These are phyloP conservation scores for Aspergillus brunneoviolaceus DNA, from an alignment of 2,329 filamentous ascomycete genomes.

Conservation along the genomic window DNA sequence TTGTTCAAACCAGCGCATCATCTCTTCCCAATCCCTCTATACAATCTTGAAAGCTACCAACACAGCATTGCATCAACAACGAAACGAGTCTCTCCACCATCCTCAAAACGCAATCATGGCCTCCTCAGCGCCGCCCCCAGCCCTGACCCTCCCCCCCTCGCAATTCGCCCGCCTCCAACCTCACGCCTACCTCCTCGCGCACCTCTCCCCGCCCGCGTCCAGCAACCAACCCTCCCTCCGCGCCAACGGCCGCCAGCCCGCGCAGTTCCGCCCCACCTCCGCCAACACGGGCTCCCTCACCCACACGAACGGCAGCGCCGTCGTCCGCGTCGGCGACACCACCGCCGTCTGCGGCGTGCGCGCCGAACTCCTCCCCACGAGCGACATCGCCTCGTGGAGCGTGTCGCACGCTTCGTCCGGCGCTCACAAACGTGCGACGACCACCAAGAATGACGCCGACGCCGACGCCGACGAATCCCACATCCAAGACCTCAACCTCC, in stretches of 20 bases:
- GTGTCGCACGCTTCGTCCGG: constrained; percentile 39
- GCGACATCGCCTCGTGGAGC: constrained; percentile 64
- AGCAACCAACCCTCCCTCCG: constrained; percentile 60
- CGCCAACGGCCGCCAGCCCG: constrained; percentile 75
- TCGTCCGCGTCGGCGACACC: constrained; percentile 85
- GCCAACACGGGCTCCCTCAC: constrained; percentile 82
- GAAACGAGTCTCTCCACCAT: not conserved
- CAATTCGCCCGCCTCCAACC: constrained; percentile 85
- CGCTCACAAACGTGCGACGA: constrained; percentile 30
- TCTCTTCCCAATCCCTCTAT: not conserved
- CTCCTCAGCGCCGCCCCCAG: constrained; percentile 36
- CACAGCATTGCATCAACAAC: not conserved
- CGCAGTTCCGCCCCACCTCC: constrained; percentile 68
- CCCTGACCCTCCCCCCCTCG: constrained; percentile 61
- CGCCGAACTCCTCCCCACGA: constrained; percentile 75
- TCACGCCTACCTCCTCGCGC: constrained; percentile 83
- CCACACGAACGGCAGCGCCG: constrained; percentile 84
- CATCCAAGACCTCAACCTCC: constrained; percentile 59
- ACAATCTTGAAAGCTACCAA: not conserved
- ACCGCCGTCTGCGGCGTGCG: constrained; percentile 93
- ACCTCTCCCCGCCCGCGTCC: constrained; percentile 64
- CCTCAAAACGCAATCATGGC: constrained; percentile 1
- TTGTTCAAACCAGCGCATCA: not conserved
- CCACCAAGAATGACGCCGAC: constrained; percentile 16
- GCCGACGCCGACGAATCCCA: constrained; percentile 52